Base-by-base conservation (phyloP, 2,329 filamentous ascomycete genomes). In the Calycina marina region DNA sequence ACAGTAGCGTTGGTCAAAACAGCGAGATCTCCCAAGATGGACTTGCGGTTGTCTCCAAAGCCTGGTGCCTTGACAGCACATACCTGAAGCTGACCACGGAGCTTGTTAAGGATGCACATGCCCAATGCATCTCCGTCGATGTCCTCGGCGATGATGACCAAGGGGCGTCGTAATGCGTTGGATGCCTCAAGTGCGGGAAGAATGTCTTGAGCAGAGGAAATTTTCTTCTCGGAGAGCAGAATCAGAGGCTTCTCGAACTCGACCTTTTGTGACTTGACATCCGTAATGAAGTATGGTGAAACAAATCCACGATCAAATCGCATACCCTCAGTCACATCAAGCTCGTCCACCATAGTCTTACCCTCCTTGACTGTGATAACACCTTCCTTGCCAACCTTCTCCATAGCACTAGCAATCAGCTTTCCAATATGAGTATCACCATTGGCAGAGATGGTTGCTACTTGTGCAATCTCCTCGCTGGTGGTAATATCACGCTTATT, bases 291-390 rank as follows among this genome's bases (percentile, higher is more conserved):
- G 77, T 98, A 98, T 49, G 90, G 86, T 15, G 90, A 98, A 56
- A 93, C 88, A 62, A 80, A 98, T 42, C 90, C 90, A 55, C 90
- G 88, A 73, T 98, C 90, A 66, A 98, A 98, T 61, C 90, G 85
- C 90, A 98, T 98, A 58, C 90, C 90, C 77, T 98, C 90, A 38
- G 90, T 98, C 41, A 98, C 77, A 67, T 98, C 90, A 35, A 98
- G 79, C 74, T 98, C 90, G 50, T 98, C 90, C 52, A 82, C 76
- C 56, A 93, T 78, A 39, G 90, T 96, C 80, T 96, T 98, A 58
- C 90, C 90, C 72, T 98, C 90, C 79, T 98, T 98, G 56, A 96
- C 88, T 37, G 90, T 98, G 60, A 98, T 98, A 55, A 98, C 90
- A 69, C 90, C 90, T 69, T 98, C 90, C 74, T 98, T 98, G 62